phyloP scores from a whole-genome alignment of 2,329 filamentous ascomycete species.

The Drechslerella stenobrocha region DNA sequence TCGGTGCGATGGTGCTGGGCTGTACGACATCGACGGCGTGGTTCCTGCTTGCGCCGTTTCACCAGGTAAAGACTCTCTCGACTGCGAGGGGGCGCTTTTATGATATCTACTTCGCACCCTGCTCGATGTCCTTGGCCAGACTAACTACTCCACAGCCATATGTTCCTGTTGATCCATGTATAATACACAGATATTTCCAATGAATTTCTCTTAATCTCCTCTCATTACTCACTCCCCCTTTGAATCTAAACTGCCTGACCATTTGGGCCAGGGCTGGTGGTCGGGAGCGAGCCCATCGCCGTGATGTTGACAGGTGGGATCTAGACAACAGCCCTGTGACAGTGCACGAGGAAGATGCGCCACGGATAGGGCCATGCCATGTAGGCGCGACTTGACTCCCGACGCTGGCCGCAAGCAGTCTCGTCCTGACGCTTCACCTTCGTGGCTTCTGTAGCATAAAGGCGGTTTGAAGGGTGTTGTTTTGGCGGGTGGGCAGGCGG shows the following conservation, averaged over 20 bases:
- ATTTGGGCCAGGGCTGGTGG: neutral
- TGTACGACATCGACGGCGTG: no score
- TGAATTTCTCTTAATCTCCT: constrained; percentile 27
- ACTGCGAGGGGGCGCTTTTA: no score
- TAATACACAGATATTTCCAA: constrained; percentile 40
- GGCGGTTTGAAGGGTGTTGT: constrained; percentile 10
- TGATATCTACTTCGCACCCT: no score
- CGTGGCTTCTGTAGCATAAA: neutral
- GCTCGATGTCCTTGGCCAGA: constrained; percentile 1
- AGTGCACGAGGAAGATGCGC: no score
- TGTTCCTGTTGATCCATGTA: constrained; percentile 38
- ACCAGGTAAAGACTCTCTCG: no score
- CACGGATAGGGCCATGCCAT: no score
- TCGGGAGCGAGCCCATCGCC: neutral
- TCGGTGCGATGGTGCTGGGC: neutral
- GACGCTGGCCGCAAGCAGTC: no score
- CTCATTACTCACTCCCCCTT: constrained; percentile 12
- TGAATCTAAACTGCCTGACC: constrained; percentile 14
- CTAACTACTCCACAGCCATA: constrained; percentile 25
- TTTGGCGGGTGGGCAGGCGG: constrained; percentile 11
- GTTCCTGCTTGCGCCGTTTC: no score
- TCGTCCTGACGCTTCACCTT: no score
- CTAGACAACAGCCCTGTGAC: no score
- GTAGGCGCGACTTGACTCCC: no score
- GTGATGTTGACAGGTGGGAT: no score